Evolutionary conservation across 1,139 yeast species (phyloP), one percentile per base, ranked within the genome.

Genomic region (Debaryomycetaceae sp.): DNA sequence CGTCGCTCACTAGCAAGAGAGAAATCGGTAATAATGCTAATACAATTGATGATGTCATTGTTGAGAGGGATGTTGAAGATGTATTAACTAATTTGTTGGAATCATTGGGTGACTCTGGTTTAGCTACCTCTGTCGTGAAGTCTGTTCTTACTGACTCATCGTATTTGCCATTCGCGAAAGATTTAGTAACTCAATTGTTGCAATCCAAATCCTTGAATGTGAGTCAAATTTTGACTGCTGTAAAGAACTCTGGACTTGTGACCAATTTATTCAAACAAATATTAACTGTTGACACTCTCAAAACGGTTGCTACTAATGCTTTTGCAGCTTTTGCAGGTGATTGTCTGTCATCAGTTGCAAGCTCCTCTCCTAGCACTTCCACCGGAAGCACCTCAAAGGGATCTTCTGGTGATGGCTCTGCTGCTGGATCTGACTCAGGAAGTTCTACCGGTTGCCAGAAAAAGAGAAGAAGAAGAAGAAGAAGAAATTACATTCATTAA

Each of bases 291-390:
- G 44, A 55, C 37, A 70, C 73, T 36, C 61, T 69, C 47, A 45
- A 58, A 40, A 64, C 70, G n/a, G 67, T 71, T 37, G 58, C 63
- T 30, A 57, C 63, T 37, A 69, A 68, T 41, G 70, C 75, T 2
- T 63, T 70, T 44, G 73, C 73, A 36, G 76, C 75, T 3, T 65
- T 61, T 46, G 59, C 68, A 17, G 76, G 76, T 33, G 53, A 59
- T 41, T 70, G 76, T 59, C 45, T 55, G 14, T 22, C 26, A 11
- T 22, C 26, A 8, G 11, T 11, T 8, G 48, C 43, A 19, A 45
- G 49, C 19, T 26, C 45, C 13, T 31, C 39, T 31, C 34, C 43
- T 17, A 29, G 38, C 19, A 29, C 46, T 19, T 42, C 44, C 9
- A 37, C 43, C 29, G 38, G 48, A 16, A 17, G 24, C 30, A 18